These are phyloP conservation scores for Rhodofomes roseus DNA, from an alignment of 1,284 basidiomycete species.

Conservation along the genomic window DNA sequence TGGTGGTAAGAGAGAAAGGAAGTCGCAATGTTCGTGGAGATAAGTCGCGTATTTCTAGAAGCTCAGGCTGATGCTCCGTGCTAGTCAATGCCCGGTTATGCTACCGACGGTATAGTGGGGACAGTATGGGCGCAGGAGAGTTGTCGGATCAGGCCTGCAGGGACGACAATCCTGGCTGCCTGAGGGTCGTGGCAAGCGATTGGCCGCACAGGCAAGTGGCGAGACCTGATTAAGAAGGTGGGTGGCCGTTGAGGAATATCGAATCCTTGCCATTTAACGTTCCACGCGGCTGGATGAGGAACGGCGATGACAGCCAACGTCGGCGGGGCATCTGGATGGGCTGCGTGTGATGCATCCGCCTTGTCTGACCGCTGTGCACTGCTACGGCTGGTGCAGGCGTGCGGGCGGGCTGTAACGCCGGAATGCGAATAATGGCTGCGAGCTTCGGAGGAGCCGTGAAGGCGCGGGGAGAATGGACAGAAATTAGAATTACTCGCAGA, in stretches of 20 bases:
- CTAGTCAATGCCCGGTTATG: conserved; percentile 1
- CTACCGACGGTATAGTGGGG: not conserved
- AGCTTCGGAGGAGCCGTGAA: not conserved
- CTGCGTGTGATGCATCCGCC: not conserved
- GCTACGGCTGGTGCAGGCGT: not conserved
- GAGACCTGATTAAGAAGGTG: not conserved
- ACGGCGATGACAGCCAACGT: not conserved
- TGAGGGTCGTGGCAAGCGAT: not conserved
- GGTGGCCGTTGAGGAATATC: not conserved
- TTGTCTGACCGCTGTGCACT: not conserved
- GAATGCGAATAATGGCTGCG: conserved; percentile 4
- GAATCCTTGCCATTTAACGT: not conserved
- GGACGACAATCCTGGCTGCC: not conserved
- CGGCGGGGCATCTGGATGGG: not conserved
- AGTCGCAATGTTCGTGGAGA: conserved; percentile 15
- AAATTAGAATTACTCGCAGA: too few species aligned
- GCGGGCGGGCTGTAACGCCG: not conserved
- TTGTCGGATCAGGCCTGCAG: not conserved
- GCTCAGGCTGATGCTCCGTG: conserved; percentile 15
- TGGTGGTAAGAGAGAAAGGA: conserved; percentile 15
- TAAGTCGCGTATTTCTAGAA: conserved; percentile 25
- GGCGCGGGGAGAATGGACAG: not conserved
- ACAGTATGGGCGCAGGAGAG: not conserved
- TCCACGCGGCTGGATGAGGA: not conserved
- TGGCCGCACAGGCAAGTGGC: not conserved